Conservation (phyloP, 2,329 filamentous ascomycete genomes). For the Lasiodiplodia gonubiensis region DNA sequence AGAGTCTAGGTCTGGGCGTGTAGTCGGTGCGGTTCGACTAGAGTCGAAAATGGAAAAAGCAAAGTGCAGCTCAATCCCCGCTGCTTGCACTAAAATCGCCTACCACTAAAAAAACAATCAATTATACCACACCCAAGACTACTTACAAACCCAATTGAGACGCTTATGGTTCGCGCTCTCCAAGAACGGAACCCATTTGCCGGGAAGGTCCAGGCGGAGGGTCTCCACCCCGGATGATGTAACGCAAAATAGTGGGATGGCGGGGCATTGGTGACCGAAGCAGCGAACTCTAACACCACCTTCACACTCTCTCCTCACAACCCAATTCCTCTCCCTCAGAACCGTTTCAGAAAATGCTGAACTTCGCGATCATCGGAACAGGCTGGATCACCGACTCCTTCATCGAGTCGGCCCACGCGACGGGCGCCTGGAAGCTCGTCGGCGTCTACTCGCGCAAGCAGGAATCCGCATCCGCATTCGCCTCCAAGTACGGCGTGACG, state of each 20-base stretch:
- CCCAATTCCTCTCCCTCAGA: neutral
- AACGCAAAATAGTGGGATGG: constrained; percentile 26
- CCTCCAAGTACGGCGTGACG: constrained; percentile 46
- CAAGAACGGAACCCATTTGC: neutral
- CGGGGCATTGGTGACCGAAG: constrained; percentile 5
- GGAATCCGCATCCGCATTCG: constrained; percentile 52
- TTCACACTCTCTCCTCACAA: neutral
- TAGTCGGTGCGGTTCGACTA: neutral
- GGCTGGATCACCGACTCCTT: constrained; percentile 58
- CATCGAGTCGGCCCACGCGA: constrained; percentile 51
- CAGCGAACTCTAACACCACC: neutral
- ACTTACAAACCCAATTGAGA: neutral
- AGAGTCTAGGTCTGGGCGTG: neutral
- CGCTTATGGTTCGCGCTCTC: neutral
- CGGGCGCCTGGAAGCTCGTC: constrained; percentile 50
- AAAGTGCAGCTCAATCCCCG: constrained; percentile 1
- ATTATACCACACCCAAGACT: neutral
- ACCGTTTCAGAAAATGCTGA: constrained; percentile 39
- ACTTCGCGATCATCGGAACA: constrained; percentile 55
- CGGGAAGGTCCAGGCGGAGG: constrained; percentile 14
- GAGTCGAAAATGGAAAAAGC: neutral
- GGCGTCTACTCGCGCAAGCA: constrained; percentile 55
- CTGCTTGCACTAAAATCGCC: constrained; percentile 8
- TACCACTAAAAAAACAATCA: neutral
- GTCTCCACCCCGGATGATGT: constrained; percentile 12